Base-by-base conservation (phyloP, 306 rosid genomes). In the Malus orientalis region DNA sequence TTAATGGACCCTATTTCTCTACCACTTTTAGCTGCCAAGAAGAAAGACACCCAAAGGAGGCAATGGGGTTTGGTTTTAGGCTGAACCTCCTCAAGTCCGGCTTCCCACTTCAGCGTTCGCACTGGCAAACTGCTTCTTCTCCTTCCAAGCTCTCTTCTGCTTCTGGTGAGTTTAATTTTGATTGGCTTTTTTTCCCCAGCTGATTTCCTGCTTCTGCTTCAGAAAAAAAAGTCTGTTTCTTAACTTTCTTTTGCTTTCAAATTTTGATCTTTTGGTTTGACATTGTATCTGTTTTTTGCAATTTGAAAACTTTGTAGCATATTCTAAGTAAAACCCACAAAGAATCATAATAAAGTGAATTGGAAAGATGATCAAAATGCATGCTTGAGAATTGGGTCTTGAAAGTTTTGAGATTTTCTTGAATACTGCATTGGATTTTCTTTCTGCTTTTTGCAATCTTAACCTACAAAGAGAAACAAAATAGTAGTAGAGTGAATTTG, bases 21-120 rank as follows among this genome's bases (percentile, higher is more conserved):
- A 11, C 73, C 74, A 42, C 75, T 5, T 59, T 78, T 75, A 7
- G 67, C 74, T 40, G 76, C 40, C 82, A 8, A 47, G 13, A 20
- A 23, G 12, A 42, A 42, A 61, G 18, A 27, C 7, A 2, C 36
- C 27, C 66, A 61, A 4, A 27, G 63, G 65, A 77, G 82, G 74
- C 47, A 19, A 93, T 93, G 98, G 97, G 89, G 78, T 69, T 89
- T 73, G 82, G 83, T 85, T 90, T 89, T 75, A 81, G 88, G 77
- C 84, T 90, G 11, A 88, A 83, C 76, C 79, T 89, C 76, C 81
- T 89, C 77, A 87, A 85, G 78, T 82, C 77, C 67, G 80, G 69
- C 62, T 74, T 83, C 33, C 90, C 85, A 18, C 13, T 87, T 82
- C 90, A 80, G 82, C 90, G 79, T 68, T 74, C 88, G 76, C 89